Evolutionary conservation across 2,329 filamentous ascomycete genomes (phyloP), one percentile per base, ranked within the genome.

Genomic region (Clonostachys solani): DNA sequence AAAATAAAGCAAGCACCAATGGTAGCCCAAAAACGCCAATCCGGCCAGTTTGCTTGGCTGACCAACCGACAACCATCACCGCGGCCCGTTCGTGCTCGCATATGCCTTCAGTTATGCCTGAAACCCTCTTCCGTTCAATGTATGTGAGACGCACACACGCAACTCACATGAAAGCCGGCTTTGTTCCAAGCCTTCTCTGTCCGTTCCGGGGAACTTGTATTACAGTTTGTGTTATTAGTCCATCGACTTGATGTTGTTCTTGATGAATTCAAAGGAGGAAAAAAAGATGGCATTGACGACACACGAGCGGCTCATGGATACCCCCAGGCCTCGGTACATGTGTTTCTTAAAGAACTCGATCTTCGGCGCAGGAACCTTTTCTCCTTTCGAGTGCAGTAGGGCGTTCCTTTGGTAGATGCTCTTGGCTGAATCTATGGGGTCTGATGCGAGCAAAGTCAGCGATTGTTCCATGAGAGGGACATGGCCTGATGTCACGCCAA

Each of bases 241-340:
- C 53, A 79, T 67, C 10, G 69, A 65, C 59, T 78, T 77, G 65
- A 83, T 81, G 53, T 75, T 74, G 63, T 84, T 85, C 71, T 94
- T 94, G 57, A 89, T 78, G 57, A 89, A 84, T 68, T 95, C 89
- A 62, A 94, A 95, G 37, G 84, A 86, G 40, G 87, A 91, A 70
- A 95, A 95, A 75, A 95, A 95, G 58, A 95, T 87, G 54, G 89
- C 88, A 63, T 95, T 95, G 56, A 94, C 84, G 45, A 89, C 75
- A 58, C 87, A 91, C 12, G 88, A 92, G 47, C 89, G 83, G 54
- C 82, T 79, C 83, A 94, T 92, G 36, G 87, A 92, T 23, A 94
- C 89, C 18, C 84, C 87, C 4, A 95, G 75, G 33, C 89, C 89
- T 56, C 88, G 83, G 67, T 94, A 95, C 82, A 91, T 91, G 52